Percentiles rank a stretch among this genome's conserved stretches.
These are phyloP conservation scores for Thinopyrum elongatum DNA, from an alignment of 176 grass and related monocot species.

Conservation along the genomic window DNA sequence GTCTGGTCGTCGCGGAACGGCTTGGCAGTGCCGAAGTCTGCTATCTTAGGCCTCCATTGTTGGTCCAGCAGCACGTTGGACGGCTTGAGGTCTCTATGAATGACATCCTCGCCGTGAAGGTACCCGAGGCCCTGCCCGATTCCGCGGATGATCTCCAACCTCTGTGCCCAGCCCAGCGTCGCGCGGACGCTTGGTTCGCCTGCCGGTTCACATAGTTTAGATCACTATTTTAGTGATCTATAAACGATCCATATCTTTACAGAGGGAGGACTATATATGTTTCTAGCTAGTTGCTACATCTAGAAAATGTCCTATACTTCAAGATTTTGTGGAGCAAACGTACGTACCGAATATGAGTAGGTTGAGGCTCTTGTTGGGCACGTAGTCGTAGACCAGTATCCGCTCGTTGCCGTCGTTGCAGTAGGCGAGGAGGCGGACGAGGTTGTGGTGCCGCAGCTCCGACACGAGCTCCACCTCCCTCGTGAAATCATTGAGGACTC, in stretches of 20 bases:
- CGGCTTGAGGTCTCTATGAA: slow-evolving; percentile 7
- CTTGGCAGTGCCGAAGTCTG: not conserved
- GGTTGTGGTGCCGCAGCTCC: not conserved
- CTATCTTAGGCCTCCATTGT: not conserved
- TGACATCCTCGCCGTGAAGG: not conserved
- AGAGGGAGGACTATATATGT: too few species aligned
- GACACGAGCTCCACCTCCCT: not conserved
- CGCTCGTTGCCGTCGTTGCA: not conserved
- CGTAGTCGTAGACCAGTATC: not conserved
- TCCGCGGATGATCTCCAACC: not conserved
- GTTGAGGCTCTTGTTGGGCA: not conserved
- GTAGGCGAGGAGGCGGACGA: not conserved
- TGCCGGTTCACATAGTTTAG: not conserved
- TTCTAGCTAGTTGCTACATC: too few species aligned
- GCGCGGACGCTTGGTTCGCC: not conserved
- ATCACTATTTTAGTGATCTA: not conserved
- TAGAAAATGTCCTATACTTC: too few species aligned
- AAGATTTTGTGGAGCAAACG: not conserved
- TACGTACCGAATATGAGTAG: not conserved
- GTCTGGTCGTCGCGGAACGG: not conserved
- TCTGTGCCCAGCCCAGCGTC: not conserved
- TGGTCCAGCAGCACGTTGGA: not conserved
- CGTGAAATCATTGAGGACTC: not conserved
- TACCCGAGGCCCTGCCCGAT: not conserved
- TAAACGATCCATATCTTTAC: not conserved